Conservation (phyloP, 305 asterid species). For the Fraxinus baroniana region DNA sequence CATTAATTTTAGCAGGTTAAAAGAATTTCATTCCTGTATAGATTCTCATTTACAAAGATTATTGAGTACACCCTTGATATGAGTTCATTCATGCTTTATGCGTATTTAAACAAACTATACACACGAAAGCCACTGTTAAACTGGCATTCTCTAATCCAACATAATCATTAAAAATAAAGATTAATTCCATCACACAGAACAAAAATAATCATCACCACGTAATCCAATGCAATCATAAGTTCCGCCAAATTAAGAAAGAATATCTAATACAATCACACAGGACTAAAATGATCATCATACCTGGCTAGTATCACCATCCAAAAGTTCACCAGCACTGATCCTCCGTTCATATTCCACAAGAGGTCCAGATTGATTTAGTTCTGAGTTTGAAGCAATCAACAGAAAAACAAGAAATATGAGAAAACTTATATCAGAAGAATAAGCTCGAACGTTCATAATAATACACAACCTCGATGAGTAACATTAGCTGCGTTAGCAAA, state of each 20-base stretch:
- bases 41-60: not conserved
- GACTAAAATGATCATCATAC: constrained; percentile 34
- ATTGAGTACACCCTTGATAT: not conserved
- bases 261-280: constrained; percentile 36
- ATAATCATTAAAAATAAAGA: not conserved
- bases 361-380: constrained; percentile 58
- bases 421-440: not conserved
- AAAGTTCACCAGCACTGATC: constrained; percentile 66
- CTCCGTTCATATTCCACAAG: constrained; percentile 75
- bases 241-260: not conserved
- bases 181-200: not conserved
- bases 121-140: not conserved
- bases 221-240: not conserved
- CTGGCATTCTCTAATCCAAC: not conserved
- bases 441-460: constrained; percentile 3
- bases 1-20: not conserved
- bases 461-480: constrained; percentile 49
- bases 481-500: constrained; percentile 51
- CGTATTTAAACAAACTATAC: constrained; percentile 2
- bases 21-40: not conserved
- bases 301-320: constrained; percentile 87
- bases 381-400: constrained; percentile 19
- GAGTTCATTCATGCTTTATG: not conserved
- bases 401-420: constrained; percentile 7
- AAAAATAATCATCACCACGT: not conserved